Base-by-base conservation (phyloP, 2,329 filamentous ascomycete genomes). In the Fusarium beomiforme region DNA sequence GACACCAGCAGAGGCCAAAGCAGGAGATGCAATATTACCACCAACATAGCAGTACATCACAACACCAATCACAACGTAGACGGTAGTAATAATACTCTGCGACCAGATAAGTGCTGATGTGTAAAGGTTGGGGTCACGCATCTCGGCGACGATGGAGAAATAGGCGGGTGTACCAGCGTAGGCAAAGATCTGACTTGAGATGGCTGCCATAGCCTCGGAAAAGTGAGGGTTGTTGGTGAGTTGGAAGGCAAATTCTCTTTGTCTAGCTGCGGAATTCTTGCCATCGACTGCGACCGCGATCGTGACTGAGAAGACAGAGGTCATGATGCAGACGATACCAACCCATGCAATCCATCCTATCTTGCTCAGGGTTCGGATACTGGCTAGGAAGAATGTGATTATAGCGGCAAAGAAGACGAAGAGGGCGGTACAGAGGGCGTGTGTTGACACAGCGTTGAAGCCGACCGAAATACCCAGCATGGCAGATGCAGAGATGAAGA, bases 11-110 rank as follows among this genome's bases (percentile, higher is more conserved):
- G 82, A 84, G 4, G 83, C 85, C 8, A 86, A 79, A 3, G 83
- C 83, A 1, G 84, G 85, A 0, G 83, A 85, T 1, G 84, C 80
- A 7, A 86, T 82, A 54, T 80, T 83, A 0, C 81, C 81, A 2
- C 85, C 84, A 64, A 83, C 85, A 69, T 76, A 86, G 64, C 81
- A 81, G 74, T 86, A 86, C 5, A 86, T 80, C 1, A 85, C 80
- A 6, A 78, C 67, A 12, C 76, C 75, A 10, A 83, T 77, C 12
- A 76, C 59, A 19, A 78, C 42, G 51, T 82, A 83, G 11, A 78
- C 78, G 13, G 76, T 42, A n/a, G 79, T 73, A 3, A 82, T 70
- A 3, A 66, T 73, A 67, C 26, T 69, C 67, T 70, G 76, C 51
- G 75, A 77, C 13, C 76, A 43, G 5, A 79, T 8, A 3, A 81